phyloP scores from a whole-genome alignment of 192 early-diverging fungal species.

The Backusella tarrabulga region DNA sequence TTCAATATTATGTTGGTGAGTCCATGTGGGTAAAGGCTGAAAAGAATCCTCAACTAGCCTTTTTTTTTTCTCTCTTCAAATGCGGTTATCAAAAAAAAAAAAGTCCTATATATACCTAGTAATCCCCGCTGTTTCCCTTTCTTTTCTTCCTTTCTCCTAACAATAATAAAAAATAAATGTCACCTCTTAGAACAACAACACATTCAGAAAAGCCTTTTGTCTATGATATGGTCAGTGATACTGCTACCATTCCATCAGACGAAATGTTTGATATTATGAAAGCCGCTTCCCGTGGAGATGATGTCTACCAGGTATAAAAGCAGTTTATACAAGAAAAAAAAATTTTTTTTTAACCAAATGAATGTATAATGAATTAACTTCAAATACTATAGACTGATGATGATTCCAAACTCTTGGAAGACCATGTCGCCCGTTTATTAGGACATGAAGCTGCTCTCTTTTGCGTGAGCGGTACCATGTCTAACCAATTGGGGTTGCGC shows the following conservation, averaged over 20 bases:
- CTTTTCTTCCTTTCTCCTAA: neutral
- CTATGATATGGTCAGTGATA: constrained; percentile 54
- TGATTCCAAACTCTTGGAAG: constrained; percentile 50
- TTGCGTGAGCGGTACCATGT: constrained; percentile 79
- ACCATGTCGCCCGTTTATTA: constrained; percentile 63
- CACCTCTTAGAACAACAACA: neutral
- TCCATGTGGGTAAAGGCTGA: neutral
- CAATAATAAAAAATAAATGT: neutral
- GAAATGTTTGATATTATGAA: constrained; percentile 68
- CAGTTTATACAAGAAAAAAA: neutral
- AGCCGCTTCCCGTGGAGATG: constrained; percentile 49
- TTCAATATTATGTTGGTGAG: neutral
- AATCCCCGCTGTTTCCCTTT: constrained; percentile 5
- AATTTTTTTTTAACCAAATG: neutral
- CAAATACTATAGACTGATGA: neutral
- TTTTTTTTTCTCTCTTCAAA: neutral
- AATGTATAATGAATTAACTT: no score
- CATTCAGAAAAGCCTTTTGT: neutral
- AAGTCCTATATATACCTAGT: neutral
- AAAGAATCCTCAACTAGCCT: neutral
- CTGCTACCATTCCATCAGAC: constrained; percentile 53
- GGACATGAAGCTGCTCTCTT: constrained; percentile 84
- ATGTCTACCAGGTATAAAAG: constrained; percentile 48
- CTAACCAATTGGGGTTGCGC: constrained; percentile 80
- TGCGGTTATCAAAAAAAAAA: neutral